Evolutionary conservation across 768 basidiomycete species (phyloP), one percentile per base, ranked within the genome.

Genomic region (Paxillus ammoniavirescens): DNA sequence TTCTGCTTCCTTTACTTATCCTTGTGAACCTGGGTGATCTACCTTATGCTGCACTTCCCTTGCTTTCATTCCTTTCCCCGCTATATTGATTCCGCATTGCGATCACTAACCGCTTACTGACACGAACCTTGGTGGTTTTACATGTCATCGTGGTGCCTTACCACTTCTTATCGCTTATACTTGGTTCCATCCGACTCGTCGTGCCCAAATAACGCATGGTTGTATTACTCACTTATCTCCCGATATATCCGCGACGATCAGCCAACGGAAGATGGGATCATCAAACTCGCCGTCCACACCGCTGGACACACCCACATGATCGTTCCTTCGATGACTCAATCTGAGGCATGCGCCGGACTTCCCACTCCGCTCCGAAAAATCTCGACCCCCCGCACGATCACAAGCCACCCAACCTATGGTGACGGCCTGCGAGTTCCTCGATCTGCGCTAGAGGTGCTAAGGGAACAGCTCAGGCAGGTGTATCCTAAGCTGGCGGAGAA

Each of bases 261-360:
- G 89, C 90, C 91, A 9, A 89, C 82, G 53, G 69, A 78, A 42
- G 72, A 83, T 37, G 79, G 84, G 58, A 63, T 91, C 46, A 67
- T 98, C 49, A 98, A 98, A 69, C 60, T 89, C 60, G 91, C 83
- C 2, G 81, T 89, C 37, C 93, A 97, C 68, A 72, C 75, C 38
- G 79, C 82, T 15, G 96, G 96, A 5, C 85, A 85, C 65, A 88
- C 79, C 30, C 73, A 84, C 57, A 61, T 54, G 58, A 33, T 60
- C 21, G 2, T 55, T 14, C 37, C 53, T 7, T 62, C 60, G 26
- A 23, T 50, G 17, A 33, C 44, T 31, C 53, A n/a, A 2, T 42
- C 50, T 54, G 49, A 43, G 42, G 26, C 26, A 26, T 26, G 3
- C 9, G 31, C 6, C 13, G 12, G 13, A 35, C n/a, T 15, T 26